Evolutionary conservation across 129 eudicot genomes (phyloP).

Genomic region (Apium graveolens): DNA sequence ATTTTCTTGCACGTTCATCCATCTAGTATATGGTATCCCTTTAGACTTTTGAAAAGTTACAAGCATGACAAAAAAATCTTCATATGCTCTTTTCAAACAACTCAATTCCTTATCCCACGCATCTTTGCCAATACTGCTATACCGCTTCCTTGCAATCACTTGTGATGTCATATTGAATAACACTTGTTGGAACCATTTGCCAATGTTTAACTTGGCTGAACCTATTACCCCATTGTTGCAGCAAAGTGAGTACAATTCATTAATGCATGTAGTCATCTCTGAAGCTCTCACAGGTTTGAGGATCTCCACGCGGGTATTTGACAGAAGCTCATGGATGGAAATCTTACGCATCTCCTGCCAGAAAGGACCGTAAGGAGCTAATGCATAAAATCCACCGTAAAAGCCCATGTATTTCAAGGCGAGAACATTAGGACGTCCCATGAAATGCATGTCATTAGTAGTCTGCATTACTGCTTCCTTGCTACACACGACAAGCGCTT

Average conservation of each 20-base stretch:
- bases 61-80: conserved; percentile 1
- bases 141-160: conserved; percentile 21
- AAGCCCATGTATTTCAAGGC: conserved; percentile 8
- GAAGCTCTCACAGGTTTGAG: conserved; percentile 7
- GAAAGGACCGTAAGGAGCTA: conserved; percentile 12
- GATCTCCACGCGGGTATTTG: conserved; percentile 14
- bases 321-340: conserved; percentile 16
- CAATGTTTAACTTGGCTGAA: background rate
- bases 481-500: conserved; percentile 23
- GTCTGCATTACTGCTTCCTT: conserved; percentile 14
- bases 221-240: background rate
- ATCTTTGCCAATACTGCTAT: background rate
- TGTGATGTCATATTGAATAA: background rate
- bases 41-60: conserved; percentile 12
- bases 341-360: conserved; percentile 20
- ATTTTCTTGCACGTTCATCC: conserved; percentile 23
- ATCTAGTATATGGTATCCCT: conserved; percentile 12
- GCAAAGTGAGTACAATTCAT: background rate
- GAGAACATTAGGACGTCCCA: conserved; percentile 11
- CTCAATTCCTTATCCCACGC: conserved; percentile 12
- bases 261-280: conserved; percentile 4
- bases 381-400: conserved; percentile 15
- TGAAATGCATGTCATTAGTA: conserved; percentile 8
- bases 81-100: background rate
- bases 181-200: background rate